Conservation (phyloP, 805 yeast species). For the Schwanniomyces pseudopolymorphus region DNA sequence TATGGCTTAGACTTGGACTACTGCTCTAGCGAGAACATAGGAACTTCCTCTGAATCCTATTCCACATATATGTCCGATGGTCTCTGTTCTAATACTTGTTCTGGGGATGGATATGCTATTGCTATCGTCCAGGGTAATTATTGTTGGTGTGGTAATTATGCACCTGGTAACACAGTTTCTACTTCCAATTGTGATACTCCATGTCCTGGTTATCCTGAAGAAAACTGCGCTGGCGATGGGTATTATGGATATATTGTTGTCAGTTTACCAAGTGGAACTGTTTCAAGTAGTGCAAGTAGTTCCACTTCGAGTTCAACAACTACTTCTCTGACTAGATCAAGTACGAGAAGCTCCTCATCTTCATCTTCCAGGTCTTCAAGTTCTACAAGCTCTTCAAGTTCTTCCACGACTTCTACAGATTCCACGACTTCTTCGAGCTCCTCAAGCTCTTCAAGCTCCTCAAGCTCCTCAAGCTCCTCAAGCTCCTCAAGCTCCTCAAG, state of each 20-base stretch:
- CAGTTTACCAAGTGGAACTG: constrained; percentile 14
- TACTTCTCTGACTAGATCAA: neutral
- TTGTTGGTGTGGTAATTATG: constrained; percentile 63
- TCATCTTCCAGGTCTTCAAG: constrained; percentile 20
- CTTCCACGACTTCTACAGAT: constrained; percentile 2
- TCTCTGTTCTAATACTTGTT: constrained; percentile 48
- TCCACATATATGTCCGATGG: constrained; percentile 48
- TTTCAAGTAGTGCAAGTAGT: neutral
- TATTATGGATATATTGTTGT: constrained; percentile 55
- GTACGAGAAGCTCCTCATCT: neutral
- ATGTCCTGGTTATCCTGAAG: constrained; percentile 48
- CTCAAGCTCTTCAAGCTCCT: constrained; percentile 22
- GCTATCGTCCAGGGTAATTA: constrained; percentile 51
- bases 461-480: constrained; percentile 6
- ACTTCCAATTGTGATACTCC: constrained; percentile 30
- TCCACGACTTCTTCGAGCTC: constrained; percentile 11
- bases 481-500: constrained; percentile 19
- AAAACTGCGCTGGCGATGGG: constrained; percentile 43
- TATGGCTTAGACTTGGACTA: constrained; percentile 2
- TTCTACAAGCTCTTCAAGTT: constrained; percentile 16
- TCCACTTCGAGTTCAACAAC: neutral
- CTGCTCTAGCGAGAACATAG: constrained; percentile 26
- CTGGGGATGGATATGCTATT: constrained; percentile 40
- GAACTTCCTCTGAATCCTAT: constrained; percentile 11
- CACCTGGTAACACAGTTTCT: constrained; percentile 44